Base-by-base conservation (phyloP, 179 eudicot genomes). In the Dionaea muscipula region DNA sequence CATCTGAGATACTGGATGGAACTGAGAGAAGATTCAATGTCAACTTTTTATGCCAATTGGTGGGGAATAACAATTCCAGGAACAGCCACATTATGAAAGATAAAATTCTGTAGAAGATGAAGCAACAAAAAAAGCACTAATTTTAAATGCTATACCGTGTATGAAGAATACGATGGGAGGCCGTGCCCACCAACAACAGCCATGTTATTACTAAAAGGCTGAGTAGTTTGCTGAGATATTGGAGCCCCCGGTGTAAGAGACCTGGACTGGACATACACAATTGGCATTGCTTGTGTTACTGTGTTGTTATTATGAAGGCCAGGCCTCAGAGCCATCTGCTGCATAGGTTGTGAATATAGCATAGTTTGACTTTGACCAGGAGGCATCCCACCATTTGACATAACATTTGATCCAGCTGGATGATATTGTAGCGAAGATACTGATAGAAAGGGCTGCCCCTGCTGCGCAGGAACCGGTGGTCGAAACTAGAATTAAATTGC, bases 311-410 rank as follows among this genome's bases (percentile, higher is more conserved):
- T 72, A 44, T 76, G 82, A 63, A 75, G 78, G 56, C 71, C 66
- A 60, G 78, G 94, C 72, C 93, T 75, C 55, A 68, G 80, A 56
- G 81, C 77, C 67, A 80, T 68, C 68, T 80, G 88, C 72, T 78
- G 96, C 84, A 81, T 70, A 25, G 81, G 70, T 72, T 88, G 96
- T 43, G 93, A 81, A 68, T 67, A 83, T 44, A 76, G 95, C 54
- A 69, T 71, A 23, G 68, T 72, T 54, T 80, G 96, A 70, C 53
- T 68, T 69, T 72, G 87, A 64, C 68, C 79, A 45, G 68, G 50
- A 56, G 72, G 77, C 63, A 76, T 66, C 54, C 75, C 78, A 35
- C 44, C 62, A 67, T 76, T 73, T 54, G 72, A 69, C 33, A 63
- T 52, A 44, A 73, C 50, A 39, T 49, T 53, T 70, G 72, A 82